A percentile compares a stretch with the other conserved stretches of the same genome.
Evolutionary conservation across 768 basidiomycete genomes (phyloP).

Genomic region (Stropharia rugosoannulata): DNA sequence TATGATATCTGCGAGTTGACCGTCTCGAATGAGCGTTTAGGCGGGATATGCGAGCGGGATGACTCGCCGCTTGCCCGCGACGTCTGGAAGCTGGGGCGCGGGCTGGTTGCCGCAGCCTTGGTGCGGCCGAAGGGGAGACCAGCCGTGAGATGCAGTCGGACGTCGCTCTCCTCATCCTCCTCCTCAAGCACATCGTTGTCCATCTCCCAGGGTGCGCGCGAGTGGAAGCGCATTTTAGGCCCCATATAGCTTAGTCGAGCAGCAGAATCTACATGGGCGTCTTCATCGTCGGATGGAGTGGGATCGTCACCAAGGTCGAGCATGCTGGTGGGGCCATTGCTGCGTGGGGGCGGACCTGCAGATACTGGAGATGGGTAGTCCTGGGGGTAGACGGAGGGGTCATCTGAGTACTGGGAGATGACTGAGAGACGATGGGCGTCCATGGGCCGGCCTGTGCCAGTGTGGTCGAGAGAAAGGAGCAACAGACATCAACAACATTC

Average conservation of each 20-base stretch:
- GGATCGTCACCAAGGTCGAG: conserved; percentile 59
- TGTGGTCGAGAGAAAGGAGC: conserved; percentile 41
- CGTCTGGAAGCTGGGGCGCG: conserved; percentile 30
- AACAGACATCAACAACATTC: conserved; percentile 7
- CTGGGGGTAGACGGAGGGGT: conserved; percentile 69
- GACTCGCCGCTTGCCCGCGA: conserved; percentile 70
- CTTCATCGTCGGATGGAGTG: conserved; percentile 26
- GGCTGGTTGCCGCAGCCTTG: conserved; percentile 46
- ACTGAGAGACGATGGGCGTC: conserved; percentile 44
- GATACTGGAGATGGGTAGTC: conserved; percentile 22
- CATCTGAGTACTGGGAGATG: conserved; percentile 59
- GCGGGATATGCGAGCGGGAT: conserved; percentile 44
- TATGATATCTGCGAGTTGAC: conserved; percentile 48
- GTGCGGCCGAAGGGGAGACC: conserved; percentile 19
- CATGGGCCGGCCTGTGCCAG: conserved; percentile 24
- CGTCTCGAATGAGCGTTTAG: conserved; percentile 61
- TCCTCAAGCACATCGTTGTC: conserved; percentile 47
- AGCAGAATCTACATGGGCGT: conserved; percentile 36
- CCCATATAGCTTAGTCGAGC: conserved; percentile 71
- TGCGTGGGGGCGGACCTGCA: conserved; percentile 39
- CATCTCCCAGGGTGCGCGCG: conserved; percentile 79
- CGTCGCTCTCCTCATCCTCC: conserved; percentile 46
- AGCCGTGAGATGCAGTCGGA: conserved; percentile 26
- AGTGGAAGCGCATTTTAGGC: conserved; percentile 83
- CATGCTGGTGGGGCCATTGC: conserved; percentile 50